Evolutionary conservation across 2,329 filamentous ascomycete genomes (phyloP), one percentile per base, ranked within the genome.

Genomic region (Zarea fungicola): DNA sequence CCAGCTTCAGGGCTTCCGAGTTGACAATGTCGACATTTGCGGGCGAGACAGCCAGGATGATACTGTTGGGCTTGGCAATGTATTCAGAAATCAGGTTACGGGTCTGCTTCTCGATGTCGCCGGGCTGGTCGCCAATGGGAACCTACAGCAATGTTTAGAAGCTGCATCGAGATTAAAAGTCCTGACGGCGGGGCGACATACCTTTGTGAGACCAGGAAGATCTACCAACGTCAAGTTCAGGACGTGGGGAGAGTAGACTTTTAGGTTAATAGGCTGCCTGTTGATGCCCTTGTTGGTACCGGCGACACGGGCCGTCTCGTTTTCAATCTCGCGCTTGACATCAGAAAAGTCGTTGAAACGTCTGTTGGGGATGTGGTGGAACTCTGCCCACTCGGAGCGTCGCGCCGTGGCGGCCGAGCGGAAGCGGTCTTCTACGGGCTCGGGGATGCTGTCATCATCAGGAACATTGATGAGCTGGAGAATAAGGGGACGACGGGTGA

Each of bases 251-350:
- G 93, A 97, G 74, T 96, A 99, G 55, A 99, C 93, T 67, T 97
- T 97, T 58, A 99, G 80, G 71, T 99, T 97, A 68, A 99, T 99
- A 52, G 93, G 90, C 65, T 95, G 89, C 55, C 93, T 80, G 68
- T 96, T 96, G 74, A 99, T 99, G 61, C 93, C 93, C 72, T 97
- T 97, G 74, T 99, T 99, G 72, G 81, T 95, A 60, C 93, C 93
- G 51, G 79, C 79, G 50, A 99, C 95, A 60, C 93, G 84, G 51
- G 89, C 83, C 18, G 95, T 99, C 73, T 99, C 93, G 55, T 89
- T 91, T 73, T 97, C 93, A 60, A 99, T 97, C 71, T 99, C 93
- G 62, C 88, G 83, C 70, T 95, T 93, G 59, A 99, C 92, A 65
- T 95, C 87, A 61, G 78, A 80, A 69, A 99, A 99, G 68, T 97